phyloP scores from a whole-genome alignment of 192 early-diverging fungal species.

The Coemansia asiatica region DNA sequence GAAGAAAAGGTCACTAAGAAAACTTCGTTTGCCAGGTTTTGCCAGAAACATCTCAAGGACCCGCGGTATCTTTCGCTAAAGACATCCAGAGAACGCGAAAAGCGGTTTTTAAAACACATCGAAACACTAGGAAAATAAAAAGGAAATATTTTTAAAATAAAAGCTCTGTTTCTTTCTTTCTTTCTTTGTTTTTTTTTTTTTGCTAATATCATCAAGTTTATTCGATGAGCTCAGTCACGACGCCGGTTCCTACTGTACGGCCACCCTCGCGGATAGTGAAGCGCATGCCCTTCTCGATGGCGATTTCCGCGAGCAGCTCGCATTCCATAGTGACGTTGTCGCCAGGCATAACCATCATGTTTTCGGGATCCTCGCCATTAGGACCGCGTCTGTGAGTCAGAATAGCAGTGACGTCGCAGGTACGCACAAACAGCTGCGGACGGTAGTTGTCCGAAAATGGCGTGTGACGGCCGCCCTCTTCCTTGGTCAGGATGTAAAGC shows the following conservation, averaged over 20 bases:
- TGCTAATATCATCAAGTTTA: too few species aligned
- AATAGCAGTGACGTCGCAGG: slow-evolving; percentile 91
- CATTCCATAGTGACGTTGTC: slow-evolving; percentile 90
- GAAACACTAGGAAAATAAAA: slow-evolving; percentile 7
- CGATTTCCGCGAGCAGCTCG: slow-evolving; percentile 78
- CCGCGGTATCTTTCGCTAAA: slow-evolving; percentile 39
- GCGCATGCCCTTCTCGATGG: slow-evolving; percentile 90
- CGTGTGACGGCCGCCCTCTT: slow-evolving; percentile 98
- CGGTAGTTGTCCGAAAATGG: slow-evolving; percentile 97
- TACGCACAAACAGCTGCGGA: slow-evolving; percentile 93
- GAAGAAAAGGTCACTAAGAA: slow-evolving; percentile 21
- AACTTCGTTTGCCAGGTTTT: slow-evolving; percentile 47
- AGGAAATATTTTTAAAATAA: too few species aligned
- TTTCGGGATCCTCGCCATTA: slow-evolving; percentile 76
- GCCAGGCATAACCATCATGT: slow-evolving; percentile 98
- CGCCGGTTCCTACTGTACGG: slow-evolving; percentile 95
- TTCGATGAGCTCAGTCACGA: slow-evolving; percentile 75
- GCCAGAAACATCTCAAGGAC: slow-evolving; percentile 36
- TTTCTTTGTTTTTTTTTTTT: slow-evolving; percentile 2
- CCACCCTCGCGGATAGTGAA: slow-evolving; percentile 99
- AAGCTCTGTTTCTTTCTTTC: neutral
- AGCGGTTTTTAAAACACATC: slow-evolving; percentile 32
- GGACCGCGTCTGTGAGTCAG: slow-evolving; percentile 71
- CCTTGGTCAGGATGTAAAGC: slow-evolving; percentile 94
- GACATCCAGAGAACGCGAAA: slow-evolving; percentile 49